Conservation (phyloP, 2,329 filamentous ascomycete genomes). For the Xylariales sp. region DNA sequence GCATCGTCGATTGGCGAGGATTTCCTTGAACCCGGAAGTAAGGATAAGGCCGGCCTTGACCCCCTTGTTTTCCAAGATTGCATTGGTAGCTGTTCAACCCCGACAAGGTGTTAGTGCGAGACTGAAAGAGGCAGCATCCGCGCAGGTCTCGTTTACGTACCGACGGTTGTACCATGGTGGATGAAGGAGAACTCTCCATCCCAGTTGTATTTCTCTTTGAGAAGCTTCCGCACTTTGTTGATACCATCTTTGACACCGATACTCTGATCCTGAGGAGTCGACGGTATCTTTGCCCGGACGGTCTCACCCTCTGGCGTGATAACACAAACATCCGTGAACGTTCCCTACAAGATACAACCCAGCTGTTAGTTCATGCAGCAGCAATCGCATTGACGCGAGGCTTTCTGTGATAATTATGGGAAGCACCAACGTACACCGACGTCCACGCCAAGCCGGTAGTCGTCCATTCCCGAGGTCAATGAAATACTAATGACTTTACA, state of each 20-base stretch:
- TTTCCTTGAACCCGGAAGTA: constrained; percentile 44
- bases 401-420: neutral
- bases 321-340: constrained; percentile 44
- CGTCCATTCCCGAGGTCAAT: too few relatives aligned
- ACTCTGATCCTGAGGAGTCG: constrained; percentile 40
- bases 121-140: too few relatives aligned
- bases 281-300: constrained; percentile 39
- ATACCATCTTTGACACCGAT: constrained; percentile 42
- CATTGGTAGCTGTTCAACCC: constrained; percentile 36
- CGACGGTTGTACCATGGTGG: constrained; percentile 43
- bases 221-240: constrained; percentile 30
- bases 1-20: constrained; percentile 38
- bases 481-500: too few relatives aligned
- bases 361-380: neutral
- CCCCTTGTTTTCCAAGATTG: constrained; percentile 44
- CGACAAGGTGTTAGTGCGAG: too few relatives aligned
- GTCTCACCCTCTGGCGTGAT: constrained; percentile 38
- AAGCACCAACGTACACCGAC: constrained; percentile 16
- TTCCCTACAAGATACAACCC: constrained; percentile 25
- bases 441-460: constrained; percentile 20
- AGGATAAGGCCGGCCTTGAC: constrained; percentile 41
- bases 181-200: constrained; percentile 41
- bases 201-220: constrained; percentile 33
- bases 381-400: too few relatives aligned
- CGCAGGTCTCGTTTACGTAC: constrained; percentile 5